Conservation (phyloP, 2,329 filamentous ascomycete species). For the Fonsecaea nubica region DNA sequence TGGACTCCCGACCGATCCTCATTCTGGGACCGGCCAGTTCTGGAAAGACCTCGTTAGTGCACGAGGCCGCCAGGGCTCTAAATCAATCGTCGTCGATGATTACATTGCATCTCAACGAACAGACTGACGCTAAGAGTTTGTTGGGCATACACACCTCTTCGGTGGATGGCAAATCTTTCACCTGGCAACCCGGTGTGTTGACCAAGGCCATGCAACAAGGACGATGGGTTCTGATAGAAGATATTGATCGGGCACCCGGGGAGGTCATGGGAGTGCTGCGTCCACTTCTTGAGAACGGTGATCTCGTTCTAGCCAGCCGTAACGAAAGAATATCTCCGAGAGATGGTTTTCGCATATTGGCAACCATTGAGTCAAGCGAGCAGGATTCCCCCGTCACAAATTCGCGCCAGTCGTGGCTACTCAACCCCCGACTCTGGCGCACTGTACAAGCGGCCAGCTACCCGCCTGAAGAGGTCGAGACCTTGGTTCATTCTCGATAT, state of each 20-base stretch:
- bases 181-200: constrained; percentile 89
- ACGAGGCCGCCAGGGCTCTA: constrained; percentile 79
- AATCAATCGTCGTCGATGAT: constrained; percentile 83
- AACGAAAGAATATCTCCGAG: constrained; percentile 84
- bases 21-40: constrained; percentile 83
- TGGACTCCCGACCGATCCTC: constrained; percentile 73
- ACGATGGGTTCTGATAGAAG: constrained; percentile 95
- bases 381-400: constrained; percentile 72
- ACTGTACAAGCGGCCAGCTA: constrained; percentile 73
- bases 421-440: constrained; percentile 74
- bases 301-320: constrained; percentile 85
- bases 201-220: constrained; percentile 94
- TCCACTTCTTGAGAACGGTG: constrained; percentile 89
- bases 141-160: constrained; percentile 93
- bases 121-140: constrained; percentile 96
- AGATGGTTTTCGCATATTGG: constrained; percentile 86
- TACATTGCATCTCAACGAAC: constrained; percentile 94
- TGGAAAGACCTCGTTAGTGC: constrained; percentile 87
- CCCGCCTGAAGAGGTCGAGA: constrained; percentile 71
- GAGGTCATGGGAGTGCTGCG: constrained; percentile 93
- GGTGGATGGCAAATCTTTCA: constrained; percentile 83
- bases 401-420: constrained; percentile 56
- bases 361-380: constrained; percentile 77
- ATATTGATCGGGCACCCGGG: constrained; percentile 90
- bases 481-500: constrained; percentile 74